Evolutionary conservation across 1,284 basidiomycete genomes (phyloP), one percentile per base, ranked within the genome.

Genomic region (Malassezia nana): DNA sequence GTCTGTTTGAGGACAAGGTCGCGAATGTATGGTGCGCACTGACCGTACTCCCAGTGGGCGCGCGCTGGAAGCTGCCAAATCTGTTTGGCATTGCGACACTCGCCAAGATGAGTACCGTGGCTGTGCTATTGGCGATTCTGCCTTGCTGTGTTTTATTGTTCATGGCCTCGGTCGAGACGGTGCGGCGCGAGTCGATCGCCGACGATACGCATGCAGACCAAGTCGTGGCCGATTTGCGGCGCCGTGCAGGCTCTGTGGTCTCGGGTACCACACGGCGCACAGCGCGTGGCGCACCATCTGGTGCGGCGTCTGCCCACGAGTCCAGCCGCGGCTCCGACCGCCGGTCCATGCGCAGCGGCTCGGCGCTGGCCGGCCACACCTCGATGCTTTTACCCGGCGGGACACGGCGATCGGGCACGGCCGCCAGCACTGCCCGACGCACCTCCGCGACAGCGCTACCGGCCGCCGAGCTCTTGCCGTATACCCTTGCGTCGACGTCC

Each of bases 1-100:
- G 90, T 7, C 78, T 95, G 5, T 94, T 94, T 66, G 90, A 95
- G 74, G 90, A 94, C 77, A 94, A 94, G 72, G 90, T 95, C 20
- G 87, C 89, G 41, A 95, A 94, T 72, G 86, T 92, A 67, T 95
- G 90, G 76, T 94, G 70, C 56, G 60, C 65, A 33, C 31, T 66
- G 30, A 57, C 54, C 2, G 67, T 71, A 7, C 54, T 72, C 5
- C 70, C 70, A 0, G 20, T 71, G 16, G 69, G 67, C 6, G 45
- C 46, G 29, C 40, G 58, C 7, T 63, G 53, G 47, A 69, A 70
- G 58, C 55, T 65, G 20, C 62, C 55, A 26, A 62, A 68, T 25
- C 31, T 63, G 33, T 43, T 73, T 25, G 43, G 43, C 15, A 51
- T 56, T 1, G 22, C 46, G n/a, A 52, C 62, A 9, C 57, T 76